Percentiles rank a stretch among this genome's conserved stretches.
These are phyloP conservation scores for Claviceps cyperi DNA, from an alignment of 2,329 filamentous ascomycete genomes.

Conservation along the genomic window DNA sequence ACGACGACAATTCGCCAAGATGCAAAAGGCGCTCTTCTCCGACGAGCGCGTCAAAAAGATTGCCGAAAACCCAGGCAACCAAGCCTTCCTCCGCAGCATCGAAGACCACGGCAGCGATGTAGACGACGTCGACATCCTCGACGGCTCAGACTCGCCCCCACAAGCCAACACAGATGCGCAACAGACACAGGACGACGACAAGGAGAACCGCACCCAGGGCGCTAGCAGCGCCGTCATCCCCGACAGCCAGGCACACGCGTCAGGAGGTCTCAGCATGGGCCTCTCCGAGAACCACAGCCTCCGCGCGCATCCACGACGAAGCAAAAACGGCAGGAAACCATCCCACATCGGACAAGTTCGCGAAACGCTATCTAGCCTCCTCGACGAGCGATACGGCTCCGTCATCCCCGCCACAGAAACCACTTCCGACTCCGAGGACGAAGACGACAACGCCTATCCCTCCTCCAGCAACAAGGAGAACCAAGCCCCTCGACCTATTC, in stretches of 20 bases:
- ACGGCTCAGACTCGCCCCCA: slow-evolving; percentile 23
- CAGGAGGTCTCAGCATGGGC: slow-evolving; percentile 20
- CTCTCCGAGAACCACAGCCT: slow-evolving; percentile 28
- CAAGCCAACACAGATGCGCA: slow-evolving; percentile 18
- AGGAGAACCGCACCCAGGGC: slow-evolving; percentile 10
- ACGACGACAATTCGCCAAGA: slow-evolving; percentile 75
- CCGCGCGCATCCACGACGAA: slow-evolving; percentile 46
- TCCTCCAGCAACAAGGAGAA: slow-evolving; percentile 35
- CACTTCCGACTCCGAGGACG: slow-evolving; percentile 22
- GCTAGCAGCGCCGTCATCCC: slow-evolving; percentile 26
- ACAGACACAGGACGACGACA: slow-evolving; percentile 15
- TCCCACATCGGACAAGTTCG: slow-evolving; percentile 67
- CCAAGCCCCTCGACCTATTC: slow-evolving; percentile 20
- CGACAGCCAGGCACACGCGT: slow-evolving; percentile 35
- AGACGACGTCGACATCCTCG: slow-evolving; percentile 60
- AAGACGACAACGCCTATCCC: background rate
- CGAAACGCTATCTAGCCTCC: slow-evolving; percentile 67
- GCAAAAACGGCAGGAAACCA: slow-evolving; percentile 49
- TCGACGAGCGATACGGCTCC: slow-evolving; percentile 41
- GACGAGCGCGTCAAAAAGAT: slow-evolving; percentile 88
- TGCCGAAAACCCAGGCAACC: slow-evolving; percentile 73
- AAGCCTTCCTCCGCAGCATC: slow-evolving; percentile 80
- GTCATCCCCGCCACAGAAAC: slow-evolving; percentile 30
- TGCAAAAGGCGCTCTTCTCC: slow-evolving; percentile 74
- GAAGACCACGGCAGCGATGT: slow-evolving; percentile 63